Base-by-base conservation (phyloP, 1,139 yeast species). In the Yamadazyma pseudoaaseri region DNA sequence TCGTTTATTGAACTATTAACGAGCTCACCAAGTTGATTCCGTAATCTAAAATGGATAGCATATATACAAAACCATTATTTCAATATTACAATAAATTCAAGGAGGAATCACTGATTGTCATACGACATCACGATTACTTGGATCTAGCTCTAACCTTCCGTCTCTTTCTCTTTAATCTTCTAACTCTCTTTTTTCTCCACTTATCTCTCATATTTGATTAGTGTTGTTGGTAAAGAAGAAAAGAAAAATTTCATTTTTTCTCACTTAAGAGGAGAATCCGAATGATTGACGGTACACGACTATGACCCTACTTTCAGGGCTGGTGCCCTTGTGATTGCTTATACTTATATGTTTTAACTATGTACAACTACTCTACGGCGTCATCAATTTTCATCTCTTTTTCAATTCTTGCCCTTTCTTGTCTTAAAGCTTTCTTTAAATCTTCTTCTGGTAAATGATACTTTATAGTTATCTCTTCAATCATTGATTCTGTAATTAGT, bases 111-210 rank as follows among this genome's bases (percentile, higher is more conserved):
- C 27, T 22, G 20, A 16, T 9, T 22, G 20, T 6, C 12, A 22
- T 8, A 22, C 22, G 31, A 27, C 47, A 61, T 74, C 70, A 77
- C 81, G 85, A 77, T 82, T 82, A 84, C 82, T 84, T 84, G 79
- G 92, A 83, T 86, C 97, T 86, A 75, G 97, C 97, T 86, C 97
- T 86, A 64, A 89, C 96, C 95, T 87, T 87, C 95, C 97, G 95
- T 84, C 97, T 85, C 95, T 89, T 89, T 83, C 96, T 86, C 85
- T 89, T 89, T 70, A 89, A 86, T 86, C 96, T 86, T 86, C 97
- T 87, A 76, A 84, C 95, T 87, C 97, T 87, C 95, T 89, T 89
- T 85, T 89, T 89, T 86, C 96, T 87, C 97, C 96, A 86, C 82
- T 84, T 84, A 75, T 81, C 78, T 81, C 95, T 83, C 95, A 84